Evolutionary conservation across 305 asterid genomes (phyloP), one percentile per base, ranked within the genome.

Genomic region (Rubia tinctorum): DNA sequence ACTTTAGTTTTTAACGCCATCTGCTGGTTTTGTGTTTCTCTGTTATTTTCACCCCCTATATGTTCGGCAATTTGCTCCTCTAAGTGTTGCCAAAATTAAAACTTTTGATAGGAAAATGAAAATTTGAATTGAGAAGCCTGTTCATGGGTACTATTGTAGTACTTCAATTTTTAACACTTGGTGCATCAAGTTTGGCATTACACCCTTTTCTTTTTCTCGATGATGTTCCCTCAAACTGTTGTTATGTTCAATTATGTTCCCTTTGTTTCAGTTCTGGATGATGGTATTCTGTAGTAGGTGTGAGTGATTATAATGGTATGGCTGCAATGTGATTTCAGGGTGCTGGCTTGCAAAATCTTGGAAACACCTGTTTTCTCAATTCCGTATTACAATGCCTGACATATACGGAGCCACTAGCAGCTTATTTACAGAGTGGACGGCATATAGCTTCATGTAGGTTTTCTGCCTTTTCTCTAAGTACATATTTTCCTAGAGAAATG

Each of bases 341-440:
- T 66, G 99, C 99, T 39, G 99, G 99, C 64, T 83, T 95, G 81
- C 92, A 92, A 76, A 95, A 95, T 80, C 98, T 95, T 42, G 99
- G 99, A 69, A 95, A 95, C 70, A 95, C 99, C 8, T 95, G 99
- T 79, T 95, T 88, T 72, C 93, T 95, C 63, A 95, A 95, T 79
- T 87, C 99, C 9, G 99, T 95, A 47, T 79, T 95, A 81, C 99
- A 95, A 74, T 95, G 99, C 45, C 83, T 95, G 78, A 95, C 99
- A 40, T 95, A 95, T 82, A 95, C 99, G 8, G 98, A 93, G 80
- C 99, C 99, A 7, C 86, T 95, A 78, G 99, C 97, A 23, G 97
- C 99, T 37, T 95, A 95, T 86, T 86, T 95, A 70, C 98, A 92
- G 80, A 95, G 98, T 79, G 99, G 98, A 78, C 91, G 91, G 82